Conservation (phyloP, 2,329 filamentous ascomycete species). For the Purpureocillium lavendulum region DNA sequence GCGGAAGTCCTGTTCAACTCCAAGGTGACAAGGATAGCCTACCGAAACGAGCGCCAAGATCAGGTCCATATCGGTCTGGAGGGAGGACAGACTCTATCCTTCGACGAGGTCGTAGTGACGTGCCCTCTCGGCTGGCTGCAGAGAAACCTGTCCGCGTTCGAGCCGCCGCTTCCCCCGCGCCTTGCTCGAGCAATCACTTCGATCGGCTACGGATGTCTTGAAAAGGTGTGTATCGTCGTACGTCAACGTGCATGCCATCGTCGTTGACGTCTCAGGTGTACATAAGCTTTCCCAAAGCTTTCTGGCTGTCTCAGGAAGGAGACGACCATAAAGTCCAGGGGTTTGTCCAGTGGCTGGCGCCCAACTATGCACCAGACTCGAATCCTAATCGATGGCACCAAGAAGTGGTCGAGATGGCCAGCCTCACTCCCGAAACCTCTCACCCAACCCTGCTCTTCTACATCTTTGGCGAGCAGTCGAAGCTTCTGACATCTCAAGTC, state of each 20-base stretch:
- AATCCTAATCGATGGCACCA: conserved; percentile 63
- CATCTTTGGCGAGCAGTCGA: conserved; percentile 56
- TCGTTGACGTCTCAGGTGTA: conserved; percentile 31
- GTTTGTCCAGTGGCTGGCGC: conserved; percentile 70
- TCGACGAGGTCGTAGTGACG: conserved; percentile 63
- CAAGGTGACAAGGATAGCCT: conserved; percentile 34
- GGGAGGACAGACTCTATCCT: conserved; percentile 36
- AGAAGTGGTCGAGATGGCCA: conserved; percentile 69
- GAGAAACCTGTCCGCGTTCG: conserved; percentile 48
- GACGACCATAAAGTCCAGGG: conserved; percentile 42
- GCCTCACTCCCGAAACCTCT: conserved; percentile 45
- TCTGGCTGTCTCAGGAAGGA: conserved; percentile 51
- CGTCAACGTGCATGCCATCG: neutral
- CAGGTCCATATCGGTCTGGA: conserved; percentile 36
- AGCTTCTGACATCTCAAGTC: conserved; percentile 40
- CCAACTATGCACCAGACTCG: conserved; percentile 53
- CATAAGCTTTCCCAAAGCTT: conserved; percentile 65
- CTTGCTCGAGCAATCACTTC: conserved; percentile 53
- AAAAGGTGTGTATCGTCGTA: conserved; percentile 43
- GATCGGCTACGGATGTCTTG: conserved; percentile 62
- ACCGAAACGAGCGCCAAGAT: conserved; percentile 15
- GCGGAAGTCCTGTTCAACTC: conserved; percentile 46
- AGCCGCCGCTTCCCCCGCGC: conserved; percentile 48
- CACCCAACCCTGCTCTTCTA: conserved; percentile 87
- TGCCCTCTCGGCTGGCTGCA: conserved; percentile 63